phyloP scores from a whole-genome alignment of 2,329 filamentous ascomycete species.

The Pseudogymnoascus sp. region DNA sequence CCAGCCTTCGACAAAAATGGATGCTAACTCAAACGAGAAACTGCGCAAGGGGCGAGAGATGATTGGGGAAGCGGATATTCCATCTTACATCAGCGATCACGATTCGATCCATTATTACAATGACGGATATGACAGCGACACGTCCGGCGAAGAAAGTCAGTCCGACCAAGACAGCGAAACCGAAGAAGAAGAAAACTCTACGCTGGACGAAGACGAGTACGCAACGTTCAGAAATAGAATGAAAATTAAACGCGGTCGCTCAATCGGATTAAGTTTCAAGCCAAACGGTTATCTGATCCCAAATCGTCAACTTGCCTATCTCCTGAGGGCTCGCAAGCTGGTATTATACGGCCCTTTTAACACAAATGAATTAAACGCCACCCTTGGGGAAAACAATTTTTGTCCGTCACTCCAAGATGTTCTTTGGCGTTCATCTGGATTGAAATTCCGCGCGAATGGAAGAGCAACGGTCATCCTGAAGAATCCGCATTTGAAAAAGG shows the following conservation, averaged over 20 bases:
- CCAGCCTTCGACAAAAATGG: neutral
- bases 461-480: neutral
- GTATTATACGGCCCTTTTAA: neutral
- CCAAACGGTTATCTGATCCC: neutral
- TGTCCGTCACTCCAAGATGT: neutral
- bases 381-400: neutral
- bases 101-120: neutral
- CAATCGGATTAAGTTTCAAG: neutral
- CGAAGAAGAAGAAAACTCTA: neutral
- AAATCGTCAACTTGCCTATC: neutral
- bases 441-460: neutral
- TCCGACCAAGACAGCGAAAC: neutral
- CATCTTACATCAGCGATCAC: neutral
- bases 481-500: neutral
- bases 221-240: neutral
- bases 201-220: neutral
- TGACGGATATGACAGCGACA: neutral
- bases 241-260: neutral
- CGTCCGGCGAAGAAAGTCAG: neutral
- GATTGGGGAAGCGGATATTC: neutral
- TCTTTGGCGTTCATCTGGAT: neutral
- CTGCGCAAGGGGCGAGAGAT: neutral
- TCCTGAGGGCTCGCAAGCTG: neutral
- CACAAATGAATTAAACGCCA: neutral
- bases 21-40: neutral